Evolutionary conservation across 352 stramenopile genomes (phyloP).

Genomic region (Globisporangium nagaii): DNA sequence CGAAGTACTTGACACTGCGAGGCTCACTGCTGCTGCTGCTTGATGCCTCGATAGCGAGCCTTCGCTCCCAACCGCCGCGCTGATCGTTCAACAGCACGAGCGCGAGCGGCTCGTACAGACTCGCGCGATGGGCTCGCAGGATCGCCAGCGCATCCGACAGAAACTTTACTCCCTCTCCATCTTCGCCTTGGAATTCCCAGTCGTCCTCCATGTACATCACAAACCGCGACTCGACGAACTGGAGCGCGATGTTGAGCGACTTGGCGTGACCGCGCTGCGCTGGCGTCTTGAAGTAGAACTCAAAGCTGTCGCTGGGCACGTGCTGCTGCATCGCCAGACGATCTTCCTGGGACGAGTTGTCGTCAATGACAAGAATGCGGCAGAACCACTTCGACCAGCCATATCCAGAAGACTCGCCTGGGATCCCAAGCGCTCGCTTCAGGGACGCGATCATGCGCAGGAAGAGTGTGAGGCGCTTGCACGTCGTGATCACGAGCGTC

Average conservation of each 20-base stretch:
- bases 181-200: slow-evolving; percentile 25
- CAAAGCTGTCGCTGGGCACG: slow-evolving; percentile 21
- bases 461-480: slow-evolving; percentile 48
- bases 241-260: slow-evolving; percentile 40
- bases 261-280: slow-evolving; percentile 35
- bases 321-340: slow-evolving; percentile 23
- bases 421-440: slow-evolving; percentile 8
- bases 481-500: slow-evolving; percentile 54
- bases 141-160: slow-evolving; percentile 16
- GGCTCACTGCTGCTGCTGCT: background rate
- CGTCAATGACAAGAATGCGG: slow-evolving; percentile 44
- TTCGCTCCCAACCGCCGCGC: slow-evolving; percentile 16
- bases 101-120: slow-evolving; percentile 9
- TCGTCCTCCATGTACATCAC: slow-evolving; percentile 67
- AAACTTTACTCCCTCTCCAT: slow-evolving; percentile 5
- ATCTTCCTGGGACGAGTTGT: slow-evolving; percentile 36
- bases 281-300: slow-evolving; percentile 29
- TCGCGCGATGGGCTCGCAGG: slow-evolving; percentile 9
- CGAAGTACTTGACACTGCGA: slow-evolving; percentile 21
- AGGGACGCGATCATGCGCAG: slow-evolving; percentile 26
- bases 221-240: slow-evolving; percentile 25
- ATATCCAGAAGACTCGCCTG: background rate
- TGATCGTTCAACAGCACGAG: slow-evolving; percentile 60
- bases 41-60: background rate
- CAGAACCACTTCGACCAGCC: slow-evolving; percentile 26